Evolutionary conservation across 192 early-diverging fungal species (phyloP), one percentile per base, ranked within the genome.

Genomic region (Chytriomyces sp.): DNA sequence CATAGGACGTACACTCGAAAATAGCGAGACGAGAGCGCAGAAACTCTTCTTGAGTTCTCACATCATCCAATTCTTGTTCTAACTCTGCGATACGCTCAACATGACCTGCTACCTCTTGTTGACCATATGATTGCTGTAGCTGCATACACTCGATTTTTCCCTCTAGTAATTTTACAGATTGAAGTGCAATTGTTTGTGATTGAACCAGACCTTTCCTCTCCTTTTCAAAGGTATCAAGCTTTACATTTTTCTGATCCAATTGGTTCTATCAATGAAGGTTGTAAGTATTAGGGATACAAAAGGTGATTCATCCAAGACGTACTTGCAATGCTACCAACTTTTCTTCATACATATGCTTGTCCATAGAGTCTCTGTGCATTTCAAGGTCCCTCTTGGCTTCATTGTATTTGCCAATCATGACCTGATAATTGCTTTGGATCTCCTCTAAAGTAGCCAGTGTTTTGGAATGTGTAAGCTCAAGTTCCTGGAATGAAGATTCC

Each of bases 1-100:
- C 26, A 5, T 3, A 22, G 5, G 52, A 64, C 22, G 7, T 19
- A 55, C 60, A 64, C 30, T 64, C 61, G 32, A 64, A 73, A 28
- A 54, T 59, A 5, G 60, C 8, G 7, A 64, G 52, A 25, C 59
- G 71, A 3, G 59, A 8, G 6, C 37, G 31, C 68, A 70, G 28
- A 38, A 40, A 58, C 32, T 70, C 68, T 4, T 70, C 68, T 49
- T 70, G 68, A n/a, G 59, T 49, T 53, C 71, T 37, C 3, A 63
- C 5, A 22, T 64, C 53, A 25, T 73, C 71, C 33, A 73, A 52
- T 37, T 73, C 71, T 30, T 63, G 60, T 34, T 73, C 71, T 37
- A 30, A 33, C 33, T 73, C 60, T 12, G 26, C 30, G 7, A 53
- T 10, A 4, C 61, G 44, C 52, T 73, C 71, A 26, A n/a, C 17